Conservation (phyloP, 768 basidiomycete species). For the Tremella fuciformis region DNA sequence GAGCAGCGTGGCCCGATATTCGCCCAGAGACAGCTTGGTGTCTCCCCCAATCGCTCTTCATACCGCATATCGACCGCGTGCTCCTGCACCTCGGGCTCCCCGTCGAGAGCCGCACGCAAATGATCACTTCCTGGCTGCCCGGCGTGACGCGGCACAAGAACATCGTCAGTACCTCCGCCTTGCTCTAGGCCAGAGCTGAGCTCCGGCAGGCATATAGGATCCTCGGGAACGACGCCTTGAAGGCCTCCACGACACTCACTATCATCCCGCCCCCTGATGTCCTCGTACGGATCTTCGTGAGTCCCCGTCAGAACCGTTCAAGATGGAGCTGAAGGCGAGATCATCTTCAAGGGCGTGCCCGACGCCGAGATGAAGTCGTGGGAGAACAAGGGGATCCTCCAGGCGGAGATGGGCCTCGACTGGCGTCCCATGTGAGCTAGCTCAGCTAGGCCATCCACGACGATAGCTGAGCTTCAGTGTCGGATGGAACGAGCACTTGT, state of each 20-base stretch:
- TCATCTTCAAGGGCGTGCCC: conserved; percentile 42
- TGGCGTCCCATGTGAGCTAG: conserved; percentile 42
- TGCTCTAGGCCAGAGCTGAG: not conserved
- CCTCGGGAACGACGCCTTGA: conserved; percentile 31
- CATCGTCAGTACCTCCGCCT: conserved; percentile 28
- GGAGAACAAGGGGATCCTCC: conserved; percentile 35
- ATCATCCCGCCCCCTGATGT: conserved; percentile 47
- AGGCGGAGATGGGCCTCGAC: conserved; percentile 49
- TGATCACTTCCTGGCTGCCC: conserved; percentile 46
- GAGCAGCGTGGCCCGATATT: conserved; percentile 44
- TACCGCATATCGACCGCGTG: conserved; percentile 47
- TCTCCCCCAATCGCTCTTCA: conserved; percentile 43
- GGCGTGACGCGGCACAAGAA: conserved; percentile 44
- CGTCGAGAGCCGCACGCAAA: conserved; percentile 36
- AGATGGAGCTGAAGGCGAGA: conserved; percentile 19
- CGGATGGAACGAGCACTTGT: conserved; percentile 36
- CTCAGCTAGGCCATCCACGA: not conserved
- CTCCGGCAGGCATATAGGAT: conserved; percentile 20
- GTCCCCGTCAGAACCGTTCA: conserved; percentile 1
- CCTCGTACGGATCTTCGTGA: conserved; percentile 42
- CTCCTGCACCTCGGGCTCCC: conserved; percentile 38
- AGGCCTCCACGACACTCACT: conserved; percentile 25
- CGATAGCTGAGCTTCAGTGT: conserved; percentile 20
- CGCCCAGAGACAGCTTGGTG: conserved; percentile 41
- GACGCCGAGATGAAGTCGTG: conserved; percentile 41